Evolutionary conservation across 257 asterid species (phyloP), one percentile per base, ranked within the genome.

Genomic region (Gentiana macrophylla): DNA sequence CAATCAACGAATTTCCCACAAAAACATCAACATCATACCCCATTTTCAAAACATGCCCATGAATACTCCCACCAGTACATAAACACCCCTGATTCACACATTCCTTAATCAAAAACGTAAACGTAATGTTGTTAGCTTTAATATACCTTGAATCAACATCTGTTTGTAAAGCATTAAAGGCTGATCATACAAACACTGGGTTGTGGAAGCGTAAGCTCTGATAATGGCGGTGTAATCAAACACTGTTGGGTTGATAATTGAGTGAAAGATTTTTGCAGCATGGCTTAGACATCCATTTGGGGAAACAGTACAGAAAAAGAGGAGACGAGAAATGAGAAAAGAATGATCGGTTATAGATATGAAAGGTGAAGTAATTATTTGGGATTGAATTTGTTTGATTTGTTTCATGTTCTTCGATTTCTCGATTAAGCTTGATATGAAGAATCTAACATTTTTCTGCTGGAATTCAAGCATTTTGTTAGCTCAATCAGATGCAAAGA

Each of bases 71-170:
- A 46, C 95, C 94, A 24, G 64, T 53, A 2, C 55, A 12, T 41
- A 51, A 47, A 54, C 76, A 82, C 48, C 36, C 60, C 59, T 81
- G 64, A 49, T 38, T 83, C 37, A 72, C 80, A 68, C 95, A 85
- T 69, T 79, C 85, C 62, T 88, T 85, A 49, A 88, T 68, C 72
- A 88, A 67, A 55, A 83, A 85, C 2, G 91, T 94, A 8, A 85
- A 46, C 1, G 95, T 83, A 47, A 88, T 74, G 52, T 60, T 68
- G 70, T 84, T 84, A 0, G 96, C 94, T 8, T 58, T 12, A 48
- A 80, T 46, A 80, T 46, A 8, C 66, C 72, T 12, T 59, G 24
- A 34, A 45, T 12, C 55, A 85, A 63, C 86, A 88, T 56, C 62
- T 70, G 36, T 56, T 62, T 85, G 38, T 82, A 88, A 56, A 88